phyloP scores from a whole-genome alignment of 2,329 filamentous ascomycete genomes.

The Davidsoniella neocaledoniae region DNA sequence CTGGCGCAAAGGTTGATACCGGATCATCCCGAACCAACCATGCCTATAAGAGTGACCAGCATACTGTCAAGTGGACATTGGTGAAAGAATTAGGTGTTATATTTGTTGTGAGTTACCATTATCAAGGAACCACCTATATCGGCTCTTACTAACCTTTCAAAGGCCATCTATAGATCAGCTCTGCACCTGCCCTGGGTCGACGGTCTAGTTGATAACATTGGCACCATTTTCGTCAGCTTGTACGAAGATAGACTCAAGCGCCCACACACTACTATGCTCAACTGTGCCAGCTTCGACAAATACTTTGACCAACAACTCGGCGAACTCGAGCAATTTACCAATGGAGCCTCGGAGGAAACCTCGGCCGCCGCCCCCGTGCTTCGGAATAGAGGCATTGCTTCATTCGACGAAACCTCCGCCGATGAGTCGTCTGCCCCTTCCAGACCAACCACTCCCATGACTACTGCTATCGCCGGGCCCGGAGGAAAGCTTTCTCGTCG shows the following conservation, averaged over 20 bases:
- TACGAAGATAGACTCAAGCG: constrained; percentile 79
- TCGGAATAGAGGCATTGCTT: constrained; percentile 1
- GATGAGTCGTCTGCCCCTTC: constrained; percentile 35
- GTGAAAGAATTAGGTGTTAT: constrained; percentile 88
- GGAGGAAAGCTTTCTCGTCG: constrained; percentile 64
- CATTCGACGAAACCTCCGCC: constrained; percentile 6
- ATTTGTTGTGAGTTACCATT: constrained; percentile 52
- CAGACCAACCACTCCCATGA: constrained; percentile 58
- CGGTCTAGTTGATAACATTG: constrained; percentile 87
- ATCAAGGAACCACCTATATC: neutral
- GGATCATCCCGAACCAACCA: constrained; percentile 47
- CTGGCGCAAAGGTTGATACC: constrained; percentile 40
- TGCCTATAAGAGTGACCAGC: constrained; percentile 76
- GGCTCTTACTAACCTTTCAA: neutral
- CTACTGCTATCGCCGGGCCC: constrained; percentile 45
- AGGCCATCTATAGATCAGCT: constrained; percentile 94
- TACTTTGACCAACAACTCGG: constrained; percentile 90
- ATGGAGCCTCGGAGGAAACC: constrained; percentile 15
- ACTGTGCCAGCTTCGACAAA: constrained; percentile 67
- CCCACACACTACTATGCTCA: constrained; percentile 57
- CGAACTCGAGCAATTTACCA: constrained; percentile 50
- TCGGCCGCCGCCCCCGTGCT: constrained; percentile 14
- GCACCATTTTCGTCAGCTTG: constrained; percentile 75
- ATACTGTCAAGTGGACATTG: constrained; percentile 85
- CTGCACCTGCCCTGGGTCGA: constrained; percentile 95